Evolutionary conservation across 352 stramenopile species (phyloP).

Genomic region (Albugo laibachii): DNA sequence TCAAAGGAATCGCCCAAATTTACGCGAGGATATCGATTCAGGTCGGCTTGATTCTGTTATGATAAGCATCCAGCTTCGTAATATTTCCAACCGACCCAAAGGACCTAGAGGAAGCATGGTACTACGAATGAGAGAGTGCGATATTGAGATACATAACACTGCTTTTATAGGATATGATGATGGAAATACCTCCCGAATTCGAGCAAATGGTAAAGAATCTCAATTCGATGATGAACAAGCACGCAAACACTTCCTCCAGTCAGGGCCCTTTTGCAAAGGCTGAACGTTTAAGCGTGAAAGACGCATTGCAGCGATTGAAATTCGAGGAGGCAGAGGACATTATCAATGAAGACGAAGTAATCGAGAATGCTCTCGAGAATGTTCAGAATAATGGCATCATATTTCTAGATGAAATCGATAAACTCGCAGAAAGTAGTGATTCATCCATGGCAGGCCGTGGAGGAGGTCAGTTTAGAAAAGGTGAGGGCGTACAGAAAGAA

Average conservation of each 20-base stretch:
- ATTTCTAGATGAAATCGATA: conserved; percentile 99
- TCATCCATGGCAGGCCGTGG: conserved; percentile 37
- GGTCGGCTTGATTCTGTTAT: too few relatives aligned
- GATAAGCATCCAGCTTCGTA: too few relatives aligned
- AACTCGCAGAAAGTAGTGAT: conserved; percentile 80
- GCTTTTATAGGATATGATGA: conserved; percentile 33
- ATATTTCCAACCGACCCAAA: too few relatives aligned
- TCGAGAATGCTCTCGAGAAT: conserved; percentile 52
- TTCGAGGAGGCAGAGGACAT: conserved; percentile 51
- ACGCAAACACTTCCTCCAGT: conserved; percentile 7
- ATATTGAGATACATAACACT: too few relatives aligned
- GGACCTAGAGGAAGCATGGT: too few relatives aligned
- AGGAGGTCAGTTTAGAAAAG: conserved; percentile 81
- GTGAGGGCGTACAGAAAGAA: conserved; percentile 97
- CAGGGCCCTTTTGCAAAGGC: conserved; percentile 12
- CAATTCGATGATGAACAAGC: conserved; percentile 35
- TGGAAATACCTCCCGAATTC: conserved; percentile 65
- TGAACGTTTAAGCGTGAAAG: conserved; percentile 49
- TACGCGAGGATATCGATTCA: too few relatives aligned
- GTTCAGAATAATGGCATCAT: conserved; percentile 98
- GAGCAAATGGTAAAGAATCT: conserved; percentile 70
- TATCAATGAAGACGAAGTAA: conserved; percentile 54
- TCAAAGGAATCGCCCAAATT: too few relatives aligned
- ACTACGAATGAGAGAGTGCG: too few relatives aligned
- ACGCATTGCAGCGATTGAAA: conserved; percentile 46